Conservation (phyloP, 192 early-diverging fungal species). For the Coemansia sp. region DNA sequence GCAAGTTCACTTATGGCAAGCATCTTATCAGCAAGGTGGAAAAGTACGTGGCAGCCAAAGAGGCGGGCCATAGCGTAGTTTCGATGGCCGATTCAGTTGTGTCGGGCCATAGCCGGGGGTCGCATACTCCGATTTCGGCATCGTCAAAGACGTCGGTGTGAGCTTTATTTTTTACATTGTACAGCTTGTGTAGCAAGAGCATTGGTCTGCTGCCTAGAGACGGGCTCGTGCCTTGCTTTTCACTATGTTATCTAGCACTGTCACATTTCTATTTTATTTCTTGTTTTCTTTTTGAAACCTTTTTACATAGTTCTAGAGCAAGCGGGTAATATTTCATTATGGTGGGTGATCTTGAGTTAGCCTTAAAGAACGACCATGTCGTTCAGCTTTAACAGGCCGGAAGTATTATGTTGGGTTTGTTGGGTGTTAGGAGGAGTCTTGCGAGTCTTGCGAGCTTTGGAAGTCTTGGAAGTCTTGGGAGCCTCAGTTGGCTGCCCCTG, state of each 20-base stretch:
- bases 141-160: conserved; percentile 12
- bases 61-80: neutral
- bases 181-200: conserved; percentile 7
- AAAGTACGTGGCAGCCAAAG: conserved; percentile 35
- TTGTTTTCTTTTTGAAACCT: neutral
- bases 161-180: conserved; percentile 6
- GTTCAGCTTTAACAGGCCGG: too few species aligned
- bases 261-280: neutral
- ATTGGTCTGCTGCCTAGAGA: neutral
- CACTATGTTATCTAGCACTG: conserved; percentile 4
- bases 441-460: too few species aligned
- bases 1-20: conserved; percentile 98
- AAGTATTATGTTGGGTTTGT: too few species aligned
- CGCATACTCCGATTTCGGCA: conserved; percentile 10
- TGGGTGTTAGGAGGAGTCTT: too few species aligned
- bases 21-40: conserved; percentile 81
- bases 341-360: too few species aligned
- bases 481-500: too few species aligned
- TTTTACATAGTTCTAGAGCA: neutral
- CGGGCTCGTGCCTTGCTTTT: neutral
- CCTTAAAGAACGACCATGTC: too few species aligned
- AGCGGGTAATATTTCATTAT: too few species aligned
- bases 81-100: neutral
- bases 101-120: conserved; percentile 5
- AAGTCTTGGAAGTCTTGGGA: too few species aligned